A percentile compares a stretch with the other conserved stretches of the same genome.
These are phyloP conservation scores for Pythium sukuiense DNA, from an alignment of 352 stramenopile species.

Conservation along the genomic window DNA sequence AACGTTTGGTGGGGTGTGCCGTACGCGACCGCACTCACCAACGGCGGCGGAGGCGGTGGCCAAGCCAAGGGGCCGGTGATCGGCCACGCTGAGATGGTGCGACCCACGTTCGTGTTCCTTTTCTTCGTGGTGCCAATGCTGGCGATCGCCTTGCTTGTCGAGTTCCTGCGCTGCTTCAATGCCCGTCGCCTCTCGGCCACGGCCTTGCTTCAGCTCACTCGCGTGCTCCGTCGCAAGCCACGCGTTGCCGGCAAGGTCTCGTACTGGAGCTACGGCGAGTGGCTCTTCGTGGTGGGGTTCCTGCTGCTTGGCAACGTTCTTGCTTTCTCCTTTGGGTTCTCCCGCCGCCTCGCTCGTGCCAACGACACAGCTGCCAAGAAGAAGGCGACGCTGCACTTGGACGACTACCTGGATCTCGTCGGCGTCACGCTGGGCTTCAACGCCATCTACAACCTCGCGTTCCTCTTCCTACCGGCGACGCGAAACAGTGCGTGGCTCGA, in stretches of 20 bases:
- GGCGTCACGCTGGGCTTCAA: slow-evolving; percentile 30
- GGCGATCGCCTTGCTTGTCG: slow-evolving; percentile 36
- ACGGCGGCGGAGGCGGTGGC: neutral
- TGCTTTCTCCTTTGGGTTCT: slow-evolving; percentile 12
- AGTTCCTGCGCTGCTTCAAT: slow-evolving; percentile 42
- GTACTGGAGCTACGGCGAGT: slow-evolving; percentile 39
- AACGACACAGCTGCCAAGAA: neutral
- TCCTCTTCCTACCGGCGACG: slow-evolving; percentile 40
- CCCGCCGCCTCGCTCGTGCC: neutral
- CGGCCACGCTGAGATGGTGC: slow-evolving; percentile 48
- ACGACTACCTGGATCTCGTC: slow-evolving; percentile 24
- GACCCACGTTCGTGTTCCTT: slow-evolving; percentile 53
- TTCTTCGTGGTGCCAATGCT: slow-evolving; percentile 41
- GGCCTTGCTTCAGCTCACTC: slow-evolving; percentile 30
- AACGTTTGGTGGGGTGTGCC: slow-evolving; percentile 31
- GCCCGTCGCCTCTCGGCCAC: slow-evolving; percentile 35
- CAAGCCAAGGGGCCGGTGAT: neutral
- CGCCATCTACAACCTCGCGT: slow-evolving; percentile 45
- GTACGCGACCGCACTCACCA: slow-evolving; percentile 3
- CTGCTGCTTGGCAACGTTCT: slow-evolving; percentile 29
- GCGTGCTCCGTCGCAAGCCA: slow-evolving; percentile 47
- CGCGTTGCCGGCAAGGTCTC: slow-evolving; percentile 28
- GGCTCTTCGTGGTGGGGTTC: slow-evolving; percentile 31
- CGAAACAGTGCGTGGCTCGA: slow-evolving; percentile 44
- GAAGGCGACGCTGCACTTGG: neutral